A percentile compares a stretch with the other conserved stretches of the same genome.
These are phyloP conservation scores for Syzygium oleosum DNA, from an alignment of 345 rosid species.

Conservation along the genomic window DNA sequence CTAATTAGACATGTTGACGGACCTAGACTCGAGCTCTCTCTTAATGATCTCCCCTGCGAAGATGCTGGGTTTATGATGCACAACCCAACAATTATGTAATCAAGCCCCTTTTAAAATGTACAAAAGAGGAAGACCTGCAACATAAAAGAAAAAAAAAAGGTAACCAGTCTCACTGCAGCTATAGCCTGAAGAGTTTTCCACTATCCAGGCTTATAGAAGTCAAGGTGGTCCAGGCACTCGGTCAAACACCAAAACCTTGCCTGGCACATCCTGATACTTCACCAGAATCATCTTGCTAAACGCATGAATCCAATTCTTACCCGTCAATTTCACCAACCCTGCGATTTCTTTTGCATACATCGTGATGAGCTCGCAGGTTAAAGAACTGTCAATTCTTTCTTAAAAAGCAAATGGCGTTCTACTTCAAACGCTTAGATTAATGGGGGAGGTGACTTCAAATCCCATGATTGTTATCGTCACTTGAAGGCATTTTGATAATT, in stretches of 20 bases:
- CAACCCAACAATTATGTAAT: neutral
- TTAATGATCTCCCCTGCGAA: neutral
- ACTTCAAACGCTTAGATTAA: neutral
- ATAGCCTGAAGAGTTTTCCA: neutral
- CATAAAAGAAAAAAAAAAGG: neutral
- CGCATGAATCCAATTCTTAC: neutral
- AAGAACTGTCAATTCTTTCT: neutral
- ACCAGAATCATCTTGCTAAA: neutral
- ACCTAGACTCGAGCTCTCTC: neutral
- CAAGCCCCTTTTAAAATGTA: neutral
- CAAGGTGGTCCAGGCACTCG: slow-evolving; percentile 23
- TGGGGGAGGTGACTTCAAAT: neutral
- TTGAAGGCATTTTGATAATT: neutral
- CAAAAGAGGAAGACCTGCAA: neutral
- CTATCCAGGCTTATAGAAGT: neutral
- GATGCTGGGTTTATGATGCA: neutral
- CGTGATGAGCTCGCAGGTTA: neutral
- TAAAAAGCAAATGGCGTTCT: neutral
- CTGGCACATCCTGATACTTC: neutral
- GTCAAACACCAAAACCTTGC: slow-evolving; percentile 13
- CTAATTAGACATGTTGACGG: neutral
- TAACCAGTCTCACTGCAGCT: neutral
- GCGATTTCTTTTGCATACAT: neutral
- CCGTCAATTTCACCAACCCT: neutral
- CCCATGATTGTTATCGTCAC: neutral